These are phyloP conservation scores for Dictyostelium brefeldianum DNA, from an alignment of 78 protist species.

Conservation along the genomic window DNA sequence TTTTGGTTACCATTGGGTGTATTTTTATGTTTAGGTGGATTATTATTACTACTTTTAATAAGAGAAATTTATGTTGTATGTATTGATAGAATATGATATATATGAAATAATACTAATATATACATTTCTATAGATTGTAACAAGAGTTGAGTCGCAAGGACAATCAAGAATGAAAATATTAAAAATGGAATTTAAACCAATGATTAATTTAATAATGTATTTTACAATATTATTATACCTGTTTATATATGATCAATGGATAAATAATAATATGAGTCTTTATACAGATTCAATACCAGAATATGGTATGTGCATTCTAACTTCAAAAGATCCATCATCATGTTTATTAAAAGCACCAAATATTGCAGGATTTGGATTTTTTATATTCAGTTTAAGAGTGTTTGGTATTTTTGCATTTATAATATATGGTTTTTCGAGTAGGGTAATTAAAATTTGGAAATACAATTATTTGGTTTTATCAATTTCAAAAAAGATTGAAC, in stretches of 20 bases:
- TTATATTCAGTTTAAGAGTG: slow-evolving; percentile 17
- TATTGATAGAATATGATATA: background rate
- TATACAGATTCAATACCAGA: slow-evolving; percentile 13
- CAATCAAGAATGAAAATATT: background rate
- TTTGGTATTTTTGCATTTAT: slow-evolving; percentile 36
- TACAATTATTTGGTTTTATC: background rate
- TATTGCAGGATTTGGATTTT: slow-evolving; percentile 26
- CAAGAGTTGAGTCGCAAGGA: no score
- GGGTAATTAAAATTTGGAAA: slow-evolving; percentile 26
- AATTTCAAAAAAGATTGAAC: background rate
- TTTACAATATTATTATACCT: slow-evolving; percentile 18
- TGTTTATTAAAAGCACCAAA: slow-evolving; percentile 36
- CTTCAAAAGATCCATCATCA: background rate
- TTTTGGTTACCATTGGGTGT: slow-evolving; percentile 37
- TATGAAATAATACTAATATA: background rate
- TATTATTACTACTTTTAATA: slow-evolving; percentile 23
- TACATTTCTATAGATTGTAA: no score
- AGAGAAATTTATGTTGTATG: slow-evolving; percentile 35
- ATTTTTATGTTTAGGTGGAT: slow-evolving; percentile 4
- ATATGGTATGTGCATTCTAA: background rate
- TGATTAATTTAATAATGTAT: slow-evolving; percentile 25
- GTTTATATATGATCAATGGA: slow-evolving; percentile 24
- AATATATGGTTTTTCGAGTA: slow-evolving; percentile 12
- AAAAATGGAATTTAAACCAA: slow-evolving; percentile 43
- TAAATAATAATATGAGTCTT: background rate